Base-by-base conservation (phyloP, 2,329 filamentous ascomycete species). In the Xylariaceae sp. region DNA sequence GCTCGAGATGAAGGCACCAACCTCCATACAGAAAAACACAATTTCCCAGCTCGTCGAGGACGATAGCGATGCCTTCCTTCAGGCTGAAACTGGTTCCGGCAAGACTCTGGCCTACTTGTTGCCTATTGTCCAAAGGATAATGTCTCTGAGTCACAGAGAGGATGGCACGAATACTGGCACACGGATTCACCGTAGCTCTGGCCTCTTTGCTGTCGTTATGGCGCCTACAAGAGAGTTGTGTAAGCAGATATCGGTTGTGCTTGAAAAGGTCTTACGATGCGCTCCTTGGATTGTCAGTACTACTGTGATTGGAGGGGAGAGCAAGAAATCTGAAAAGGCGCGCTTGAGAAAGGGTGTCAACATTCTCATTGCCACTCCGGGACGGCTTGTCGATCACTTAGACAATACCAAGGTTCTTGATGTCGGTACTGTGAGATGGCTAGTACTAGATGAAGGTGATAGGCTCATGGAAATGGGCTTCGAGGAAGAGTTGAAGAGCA, bases 381-480 rank as follows among this genome's bases (percentile, higher is more conserved):
- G 93, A 56, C 80, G 93, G 47, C 71, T 98, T 44, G 86, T 83
- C 3, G 93, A 98, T 68, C 93, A 98, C 64, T 68, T 98, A 36
- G 85, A 94, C 53, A 89, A 96, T 59, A 98, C 93, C 1, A 82
- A 95, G 63, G 89, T 84, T 0, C 71, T 98, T 39, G 87, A 93
- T 50, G 81, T 97, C 31, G 87, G 86, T 55, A 90, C 85, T 17
- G 91, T 96, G 4, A 77, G 91, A 45, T 98, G 93, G 93, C 69
- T 98, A 18, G 83, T 98, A 2, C 75, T 98, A 4, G 93, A 98
- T 56, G 93, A 98, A 65, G 93, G 93, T 22, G 93, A 98, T 72
- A 79, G 93, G n/a, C 71, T 98, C 61, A 96, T 98, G 91, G 93
- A 98, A 60, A 76, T 97, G 57, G 93, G 93, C 0, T 98, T 98